Percentiles rank a stretch among this genome's conserved stretches.
These are phyloP conservation scores for Tetrapyrgos nigripes DNA, from an alignment of 1,284 basidiomycete genomes.

Conservation along the genomic window DNA sequence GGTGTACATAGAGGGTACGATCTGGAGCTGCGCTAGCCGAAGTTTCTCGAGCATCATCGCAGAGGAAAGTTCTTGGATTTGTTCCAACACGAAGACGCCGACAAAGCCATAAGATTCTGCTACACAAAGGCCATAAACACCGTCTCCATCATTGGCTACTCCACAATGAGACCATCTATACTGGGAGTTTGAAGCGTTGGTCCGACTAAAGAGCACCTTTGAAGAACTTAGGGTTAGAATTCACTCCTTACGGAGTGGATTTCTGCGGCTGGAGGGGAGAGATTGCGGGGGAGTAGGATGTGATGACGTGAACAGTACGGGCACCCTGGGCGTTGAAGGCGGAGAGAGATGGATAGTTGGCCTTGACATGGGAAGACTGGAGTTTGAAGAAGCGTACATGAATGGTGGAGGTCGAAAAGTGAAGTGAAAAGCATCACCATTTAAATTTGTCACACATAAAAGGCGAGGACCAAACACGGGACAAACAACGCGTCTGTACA, in stretches of 20 bases:
- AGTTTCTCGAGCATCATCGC: slow-evolving; percentile 13
- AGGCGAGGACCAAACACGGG: neutral
- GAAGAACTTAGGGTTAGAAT: slow-evolving; percentile 27
- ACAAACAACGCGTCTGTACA: neutral
- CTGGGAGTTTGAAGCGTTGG: slow-evolving; percentile 3
- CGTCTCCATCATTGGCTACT: slow-evolving; percentile 4
- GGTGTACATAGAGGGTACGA: neutral
- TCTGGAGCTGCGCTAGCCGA: slow-evolving; percentile 19
- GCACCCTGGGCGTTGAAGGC: slow-evolving; percentile 21
- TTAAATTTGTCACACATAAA: neutral
- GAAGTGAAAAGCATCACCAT: neutral
- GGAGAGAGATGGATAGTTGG: slow-evolving; percentile 9
- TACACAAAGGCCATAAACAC: slow-evolving; percentile 2
- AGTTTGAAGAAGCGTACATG: slow-evolving; percentile 4
- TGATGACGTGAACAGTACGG: slow-evolving; percentile 10
- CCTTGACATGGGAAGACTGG: slow-evolving; percentile 5
- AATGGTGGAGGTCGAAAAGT: slow-evolving; percentile 1
- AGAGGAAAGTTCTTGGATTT: slow-evolving; percentile 2
- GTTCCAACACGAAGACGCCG: neutral
- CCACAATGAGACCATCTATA: neutral
- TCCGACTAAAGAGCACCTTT: slow-evolving; percentile 8
- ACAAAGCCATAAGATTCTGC: slow-evolving; percentile 5
- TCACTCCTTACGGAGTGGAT: slow-evolving; percentile 20
- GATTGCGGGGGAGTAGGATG: slow-evolving; percentile 8
- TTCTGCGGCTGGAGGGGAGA: slow-evolving; percentile 24